A percentile compares a stretch with the other conserved stretches of the same genome.
Evolutionary conservation across 441 rosid genomes (phyloP).

Genomic region (Populus tomentosa): DNA sequence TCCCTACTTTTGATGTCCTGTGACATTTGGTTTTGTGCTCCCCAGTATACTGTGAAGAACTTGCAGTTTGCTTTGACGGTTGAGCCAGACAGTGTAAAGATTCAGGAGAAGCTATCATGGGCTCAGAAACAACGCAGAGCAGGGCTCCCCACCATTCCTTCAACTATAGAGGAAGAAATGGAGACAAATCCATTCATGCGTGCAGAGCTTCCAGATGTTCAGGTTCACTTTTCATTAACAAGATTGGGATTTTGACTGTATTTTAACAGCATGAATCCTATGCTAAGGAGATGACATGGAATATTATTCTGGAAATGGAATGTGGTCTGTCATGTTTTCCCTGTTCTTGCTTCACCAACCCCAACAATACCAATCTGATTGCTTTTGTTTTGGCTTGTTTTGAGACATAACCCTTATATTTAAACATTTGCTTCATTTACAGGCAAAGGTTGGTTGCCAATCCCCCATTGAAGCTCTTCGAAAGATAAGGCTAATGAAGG

Average conservation of each 20-base stretch:
- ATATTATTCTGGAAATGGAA: not conserved
- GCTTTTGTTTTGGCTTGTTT: not conserved
- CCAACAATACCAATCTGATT: not conserved
- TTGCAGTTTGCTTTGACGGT: constrained; percentile 72
- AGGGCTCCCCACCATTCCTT: constrained; percentile 76
- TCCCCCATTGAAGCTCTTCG: constrained; percentile 63
- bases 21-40: constrained; percentile 7
- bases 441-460: constrained; percentile 57
- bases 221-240: constrained; percentile 33
- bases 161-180: constrained; percentile 77
- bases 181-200: constrained; percentile 88
- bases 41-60: constrained; percentile 88
- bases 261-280: not conserved
- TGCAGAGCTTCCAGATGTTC: constrained; percentile 58
- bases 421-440: constrained; percentile 11
- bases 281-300: not conserved
- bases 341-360: not conserved
- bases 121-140: constrained; percentile 66
- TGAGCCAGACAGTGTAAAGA: constrained; percentile 65
- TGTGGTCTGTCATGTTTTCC: not conserved
- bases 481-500: constrained; percentile 66
- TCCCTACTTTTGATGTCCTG: not conserved
- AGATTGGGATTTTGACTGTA: not conserved
- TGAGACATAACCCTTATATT: not conserved
- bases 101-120: constrained; percentile 68